These are phyloP conservation scores for Trypanosoma rangeli DNA, from an alignment of 208 protist species.

Conservation along the genomic window DNA sequence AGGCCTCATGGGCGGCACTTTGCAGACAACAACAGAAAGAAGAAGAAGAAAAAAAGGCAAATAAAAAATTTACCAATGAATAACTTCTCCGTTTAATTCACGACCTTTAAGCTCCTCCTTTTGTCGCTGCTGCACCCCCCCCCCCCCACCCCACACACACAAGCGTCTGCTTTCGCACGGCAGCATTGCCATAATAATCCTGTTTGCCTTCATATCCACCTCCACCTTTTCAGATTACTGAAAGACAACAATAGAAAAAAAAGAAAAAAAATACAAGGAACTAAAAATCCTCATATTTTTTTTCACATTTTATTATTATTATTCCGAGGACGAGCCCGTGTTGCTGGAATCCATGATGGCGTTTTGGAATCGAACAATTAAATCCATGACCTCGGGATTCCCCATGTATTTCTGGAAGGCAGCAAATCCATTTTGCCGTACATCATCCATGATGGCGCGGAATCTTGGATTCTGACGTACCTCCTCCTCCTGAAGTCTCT, in stretches of 20 bases:
- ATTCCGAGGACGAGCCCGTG: not conserved
- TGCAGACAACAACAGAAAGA: not conserved
- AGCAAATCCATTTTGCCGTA: constrained; percentile 72
- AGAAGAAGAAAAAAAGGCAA: not conserved
- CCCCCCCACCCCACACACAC: too few species aligned
- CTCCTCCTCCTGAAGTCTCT: constrained; percentile 73
- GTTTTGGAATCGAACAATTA: constrained; percentile 87
- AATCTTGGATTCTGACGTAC: constrained; percentile 84
- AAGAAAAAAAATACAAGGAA: too few species aligned
- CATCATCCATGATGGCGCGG: constrained; percentile 77
- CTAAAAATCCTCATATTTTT: too few species aligned
- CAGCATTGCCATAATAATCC: too few species aligned
- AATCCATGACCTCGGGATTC: constrained; percentile 88
- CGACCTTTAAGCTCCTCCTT: not conserved
- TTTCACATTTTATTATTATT: too few species aligned
- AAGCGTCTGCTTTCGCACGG: too few species aligned
- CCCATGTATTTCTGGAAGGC: constrained; percentile 91
- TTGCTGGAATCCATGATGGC: constrained; percentile 37
- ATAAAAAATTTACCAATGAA: not conserved
- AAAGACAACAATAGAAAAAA: too few species aligned
- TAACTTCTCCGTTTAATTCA: not conserved
- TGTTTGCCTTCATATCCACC: too few species aligned
- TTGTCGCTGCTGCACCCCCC: too few species aligned
- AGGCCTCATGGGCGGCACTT: not conserved
- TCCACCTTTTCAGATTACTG: too few species aligned